These are phyloP conservation scores for Pugionium cornutum DNA, from an alignment of 345 rosid genomes.

Conservation along the genomic window DNA sequence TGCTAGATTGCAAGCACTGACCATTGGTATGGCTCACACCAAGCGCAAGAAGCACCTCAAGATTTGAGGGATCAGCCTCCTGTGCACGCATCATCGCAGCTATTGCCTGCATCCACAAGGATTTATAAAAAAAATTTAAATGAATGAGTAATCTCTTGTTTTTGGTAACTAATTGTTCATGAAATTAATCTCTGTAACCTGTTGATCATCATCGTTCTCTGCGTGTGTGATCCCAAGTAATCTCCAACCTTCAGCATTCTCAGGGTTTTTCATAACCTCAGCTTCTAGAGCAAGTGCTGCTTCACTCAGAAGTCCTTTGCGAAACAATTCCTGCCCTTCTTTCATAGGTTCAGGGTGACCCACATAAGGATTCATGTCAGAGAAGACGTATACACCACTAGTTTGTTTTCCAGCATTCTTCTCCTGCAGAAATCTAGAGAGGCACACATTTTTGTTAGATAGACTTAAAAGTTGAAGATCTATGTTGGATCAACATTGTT, in stretches of 20 bases:
- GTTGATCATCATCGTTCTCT: constrained; percentile 99
- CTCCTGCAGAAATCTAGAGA: constrained; percentile 68
- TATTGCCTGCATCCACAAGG: constrained; percentile 71
- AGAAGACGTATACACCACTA: constrained; percentile 91
- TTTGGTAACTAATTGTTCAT: not conserved
- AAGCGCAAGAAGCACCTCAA: constrained; percentile 98
- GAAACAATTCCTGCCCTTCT: constrained; percentile 95
- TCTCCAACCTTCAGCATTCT: constrained; percentile 99
- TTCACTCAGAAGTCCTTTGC: constrained; percentile 98
- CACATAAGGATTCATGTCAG: constrained; percentile 99
- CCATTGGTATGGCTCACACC: constrained; percentile 99
- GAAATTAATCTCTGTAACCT: constrained; percentile 51
- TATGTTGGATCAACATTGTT: constrained; percentile 17
- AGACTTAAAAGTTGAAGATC: constrained; percentile 20
- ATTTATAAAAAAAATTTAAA: not conserved
- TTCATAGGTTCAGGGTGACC: constrained; percentile 95
- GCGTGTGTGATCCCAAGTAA: constrained; percentile 98
- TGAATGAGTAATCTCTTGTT: constrained; percentile 2
- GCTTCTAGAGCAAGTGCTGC: constrained; percentile 99
- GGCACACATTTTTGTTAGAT: constrained; percentile 18
- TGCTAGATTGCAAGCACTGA: constrained; percentile 43
- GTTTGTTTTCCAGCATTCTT: constrained; percentile 65
- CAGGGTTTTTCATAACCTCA: constrained; percentile 95
- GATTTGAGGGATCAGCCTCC: constrained; percentile 90
- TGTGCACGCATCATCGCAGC: constrained; percentile 99